Conservation (phyloP, 768 basidiomycete genomes). For the Podaxis rugospora region DNA sequence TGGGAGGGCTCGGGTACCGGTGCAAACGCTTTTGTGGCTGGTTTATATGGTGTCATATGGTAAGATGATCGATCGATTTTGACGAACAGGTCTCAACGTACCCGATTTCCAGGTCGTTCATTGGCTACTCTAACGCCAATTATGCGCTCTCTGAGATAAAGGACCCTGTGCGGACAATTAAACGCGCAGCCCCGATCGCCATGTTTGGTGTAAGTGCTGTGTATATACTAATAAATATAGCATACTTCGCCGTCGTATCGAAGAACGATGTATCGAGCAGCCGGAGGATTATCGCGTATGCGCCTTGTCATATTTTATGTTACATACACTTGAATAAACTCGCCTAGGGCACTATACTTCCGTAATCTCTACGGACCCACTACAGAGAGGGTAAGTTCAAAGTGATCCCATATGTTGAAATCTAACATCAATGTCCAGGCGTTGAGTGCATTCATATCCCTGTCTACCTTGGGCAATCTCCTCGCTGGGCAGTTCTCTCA, state of each 20-base stretch:
- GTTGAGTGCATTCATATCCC: constrained; percentile 56
- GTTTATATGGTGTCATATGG: constrained; percentile 72
- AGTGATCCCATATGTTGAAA: not conserved
- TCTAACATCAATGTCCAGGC: constrained; percentile 28
- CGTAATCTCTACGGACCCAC: constrained; percentile 63
- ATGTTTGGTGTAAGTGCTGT: constrained; percentile 53
- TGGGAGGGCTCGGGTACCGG: constrained; percentile 60
- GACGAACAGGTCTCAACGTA: too few relatives aligned
- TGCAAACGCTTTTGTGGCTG: constrained; percentile 57
- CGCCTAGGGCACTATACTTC: constrained; percentile 62
- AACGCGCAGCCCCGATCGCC: constrained; percentile 63
- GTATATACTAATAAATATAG: constrained; percentile 64
- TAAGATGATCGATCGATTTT: constrained; percentile 19
- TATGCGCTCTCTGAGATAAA: constrained; percentile 69
- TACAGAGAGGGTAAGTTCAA: constrained; percentile 47
- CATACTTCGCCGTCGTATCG: constrained; percentile 72
- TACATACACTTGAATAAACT: not conserved
- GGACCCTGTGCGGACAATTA: constrained; percentile 68
- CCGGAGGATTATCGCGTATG: constrained; percentile 65
- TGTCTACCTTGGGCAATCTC: constrained; percentile 63
- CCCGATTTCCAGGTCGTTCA: constrained; percentile 49
- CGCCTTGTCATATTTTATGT: not conserved
- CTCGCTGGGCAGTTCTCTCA: constrained; percentile 62
- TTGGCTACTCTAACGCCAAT: constrained; percentile 73
- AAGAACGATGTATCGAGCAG: constrained; percentile 66